Conservation (phyloP, 345 rosid species). For the Eutrema yunnanense region DNA sequence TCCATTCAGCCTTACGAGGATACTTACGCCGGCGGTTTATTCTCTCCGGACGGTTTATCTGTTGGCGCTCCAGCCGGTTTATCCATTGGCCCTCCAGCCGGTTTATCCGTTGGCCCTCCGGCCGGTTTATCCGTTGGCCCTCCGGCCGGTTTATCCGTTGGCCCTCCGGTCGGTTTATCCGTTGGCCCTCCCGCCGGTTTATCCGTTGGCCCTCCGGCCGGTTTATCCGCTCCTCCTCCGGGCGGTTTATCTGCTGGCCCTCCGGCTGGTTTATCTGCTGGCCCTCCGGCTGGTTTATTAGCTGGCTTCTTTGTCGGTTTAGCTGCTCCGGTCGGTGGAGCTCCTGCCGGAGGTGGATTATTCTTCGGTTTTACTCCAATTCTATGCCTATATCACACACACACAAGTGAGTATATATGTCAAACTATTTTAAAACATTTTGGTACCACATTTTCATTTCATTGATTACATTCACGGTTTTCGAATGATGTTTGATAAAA, state of each 20-base stretch:
- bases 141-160: background rate
- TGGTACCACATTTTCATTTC: background rate
- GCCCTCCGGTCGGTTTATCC: background rate
- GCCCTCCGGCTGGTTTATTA: background rate
- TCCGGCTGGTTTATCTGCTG: background rate
- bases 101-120: background rate
- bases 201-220: background rate
- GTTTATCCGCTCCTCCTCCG: background rate
- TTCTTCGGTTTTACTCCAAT: constrained; percentile 12
- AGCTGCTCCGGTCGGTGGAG: background rate
- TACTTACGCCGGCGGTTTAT: background rate
- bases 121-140: background rate
- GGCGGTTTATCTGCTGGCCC: background rate
- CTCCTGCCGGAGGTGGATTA: constrained; percentile 22
- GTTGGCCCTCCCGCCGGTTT: background rate
- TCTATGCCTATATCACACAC: constrained; percentile 4
- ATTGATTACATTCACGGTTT: background rate
- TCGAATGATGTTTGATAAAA: background rate
- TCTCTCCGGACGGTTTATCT: background rate
- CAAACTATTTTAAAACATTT: background rate
- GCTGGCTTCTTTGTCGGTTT: background rate
- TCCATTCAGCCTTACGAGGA: background rate
- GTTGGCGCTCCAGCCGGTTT: background rate
- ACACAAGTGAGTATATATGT: background rate
- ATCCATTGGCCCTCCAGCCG: too few relatives aligned